Evolutionary conservation across 768 basidiomycete species (phyloP).

Genomic region (Russula dissimulans): DNA sequence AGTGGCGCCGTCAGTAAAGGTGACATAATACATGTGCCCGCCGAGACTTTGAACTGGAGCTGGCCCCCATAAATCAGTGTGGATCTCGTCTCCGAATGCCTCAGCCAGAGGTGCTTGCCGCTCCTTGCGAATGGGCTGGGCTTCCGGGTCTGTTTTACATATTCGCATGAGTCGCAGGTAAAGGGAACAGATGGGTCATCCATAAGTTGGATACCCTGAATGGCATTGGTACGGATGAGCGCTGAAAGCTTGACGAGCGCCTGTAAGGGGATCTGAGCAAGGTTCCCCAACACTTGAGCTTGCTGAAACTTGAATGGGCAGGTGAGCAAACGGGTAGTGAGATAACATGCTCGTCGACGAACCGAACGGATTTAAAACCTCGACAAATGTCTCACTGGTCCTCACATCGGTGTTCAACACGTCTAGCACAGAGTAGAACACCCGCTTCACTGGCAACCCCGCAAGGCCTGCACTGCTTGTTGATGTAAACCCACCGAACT

Average conservation of each 20-base stretch:
- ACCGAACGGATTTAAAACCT: constrained; percentile 25
- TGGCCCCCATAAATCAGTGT: too few species aligned
- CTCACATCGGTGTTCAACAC: constrained; percentile 40
- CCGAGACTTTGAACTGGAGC: too few species aligned
- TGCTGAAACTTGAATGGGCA: not conserved
- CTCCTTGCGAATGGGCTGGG: too few species aligned
- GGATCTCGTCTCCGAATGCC: too few species aligned
- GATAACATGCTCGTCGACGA: not conserved
- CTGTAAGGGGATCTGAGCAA: not conserved
- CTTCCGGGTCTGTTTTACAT: too few species aligned
- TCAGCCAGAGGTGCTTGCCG: too few species aligned
- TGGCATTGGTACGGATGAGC: constrained; percentile 8
- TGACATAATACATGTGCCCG: too few species aligned
- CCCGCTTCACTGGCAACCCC: constrained; percentile 66
- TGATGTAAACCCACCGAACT: constrained; percentile 66
- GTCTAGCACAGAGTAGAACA: constrained; percentile 71
- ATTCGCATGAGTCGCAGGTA: too few species aligned
- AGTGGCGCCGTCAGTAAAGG: too few species aligned
- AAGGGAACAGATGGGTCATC: too few species aligned
- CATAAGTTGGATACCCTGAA: too few species aligned
- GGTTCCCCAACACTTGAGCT: not conserved
- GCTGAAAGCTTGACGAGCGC: constrained; percentile 40
- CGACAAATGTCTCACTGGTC: constrained; percentile 33
- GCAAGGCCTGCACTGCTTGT: constrained; percentile 48
- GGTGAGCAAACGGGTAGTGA: not conserved